Conservation (phyloP, 1,284 basidiomycete genomes). For the Cutaneotrichosporon cavernicola region DNA sequence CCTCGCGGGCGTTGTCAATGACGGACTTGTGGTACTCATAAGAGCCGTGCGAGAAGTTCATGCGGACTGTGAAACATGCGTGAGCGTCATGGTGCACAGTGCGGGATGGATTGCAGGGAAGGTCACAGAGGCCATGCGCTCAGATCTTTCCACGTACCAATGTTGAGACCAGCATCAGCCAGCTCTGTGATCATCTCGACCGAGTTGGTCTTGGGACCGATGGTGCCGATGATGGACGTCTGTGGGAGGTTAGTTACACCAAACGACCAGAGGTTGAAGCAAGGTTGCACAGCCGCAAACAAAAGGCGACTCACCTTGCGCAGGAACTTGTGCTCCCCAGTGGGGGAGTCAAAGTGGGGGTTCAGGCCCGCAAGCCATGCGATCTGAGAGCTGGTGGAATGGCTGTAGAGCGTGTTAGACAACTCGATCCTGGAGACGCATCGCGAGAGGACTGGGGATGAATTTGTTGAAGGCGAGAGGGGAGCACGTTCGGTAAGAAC, state of each 20-base stretch:
- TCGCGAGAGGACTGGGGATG: slow-evolving; percentile 13
- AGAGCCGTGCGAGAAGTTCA: slow-evolving; percentile 97
- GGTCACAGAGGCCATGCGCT: background rate
- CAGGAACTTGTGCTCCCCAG: slow-evolving; percentile 74
- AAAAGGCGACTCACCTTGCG: slow-evolving; percentile 69
- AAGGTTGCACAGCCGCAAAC: slow-evolving; percentile 2
- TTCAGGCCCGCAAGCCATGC: slow-evolving; percentile 84
- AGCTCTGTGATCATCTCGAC: slow-evolving; percentile 80
- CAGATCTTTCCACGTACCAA: slow-evolving; percentile 63
- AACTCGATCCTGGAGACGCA: slow-evolving; percentile 20
- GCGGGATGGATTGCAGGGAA: background rate
- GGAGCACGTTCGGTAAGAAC: background rate
- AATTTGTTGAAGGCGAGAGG: slow-evolving; percentile 4
- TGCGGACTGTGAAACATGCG: slow-evolving; percentile 66
- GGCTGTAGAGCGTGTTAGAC: slow-evolving; percentile 13
- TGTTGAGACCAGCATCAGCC: slow-evolving; percentile 86
- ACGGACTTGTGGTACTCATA: slow-evolving; percentile 98
- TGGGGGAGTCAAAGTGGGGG: slow-evolving; percentile 64
- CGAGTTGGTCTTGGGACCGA: slow-evolving; percentile 89
- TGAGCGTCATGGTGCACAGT: background rate
- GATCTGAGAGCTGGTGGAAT: slow-evolving; percentile 60
- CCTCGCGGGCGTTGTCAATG: slow-evolving; percentile 89
- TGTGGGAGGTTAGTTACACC: slow-evolving; percentile 45
- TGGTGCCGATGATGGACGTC: slow-evolving; percentile 96
- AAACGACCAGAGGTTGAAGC: slow-evolving; percentile 11